Evolutionary conservation across 345 rosid species (phyloP).

Genomic region (Syzygium aromaticum): DNA sequence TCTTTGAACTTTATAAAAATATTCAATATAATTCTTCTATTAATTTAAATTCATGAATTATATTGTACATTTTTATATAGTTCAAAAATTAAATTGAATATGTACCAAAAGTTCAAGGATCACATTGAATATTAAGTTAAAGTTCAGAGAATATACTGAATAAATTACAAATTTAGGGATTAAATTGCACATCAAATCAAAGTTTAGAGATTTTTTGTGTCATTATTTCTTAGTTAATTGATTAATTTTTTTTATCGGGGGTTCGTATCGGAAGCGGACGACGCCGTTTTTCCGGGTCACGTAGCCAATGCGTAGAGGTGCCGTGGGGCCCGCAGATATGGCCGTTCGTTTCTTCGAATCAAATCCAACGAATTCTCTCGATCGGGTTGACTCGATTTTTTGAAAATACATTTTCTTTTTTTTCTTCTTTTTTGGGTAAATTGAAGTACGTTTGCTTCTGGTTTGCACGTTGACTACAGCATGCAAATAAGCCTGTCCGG

Average conservation of each 20-base stretch:
- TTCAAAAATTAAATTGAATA: too few relatives aligned
- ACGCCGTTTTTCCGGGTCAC: too few relatives aligned
- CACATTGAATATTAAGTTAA: too few relatives aligned
- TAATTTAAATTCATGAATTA: rapidly evolving
- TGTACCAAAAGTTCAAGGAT: too few relatives aligned
- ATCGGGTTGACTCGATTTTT: background rate
- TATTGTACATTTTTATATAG: too few relatives aligned
- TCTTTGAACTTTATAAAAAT: too few relatives aligned
- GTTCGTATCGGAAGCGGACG: background rate
- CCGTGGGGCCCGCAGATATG: background rate
- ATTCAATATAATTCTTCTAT: too few relatives aligned
- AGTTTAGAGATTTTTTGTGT: too few relatives aligned
- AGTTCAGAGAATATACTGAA: too few relatives aligned
- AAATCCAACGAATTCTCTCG: background rate
- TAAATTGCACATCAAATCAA: too few relatives aligned
- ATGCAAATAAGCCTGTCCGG: background rate
- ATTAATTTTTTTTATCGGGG: background rate
- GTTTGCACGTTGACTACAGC: background rate
- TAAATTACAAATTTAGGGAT: too few relatives aligned
- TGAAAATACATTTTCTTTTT: background rate
- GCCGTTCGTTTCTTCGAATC: background rate
- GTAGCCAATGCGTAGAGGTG: background rate
- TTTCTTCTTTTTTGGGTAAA: background rate
- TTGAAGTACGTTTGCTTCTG: background rate
- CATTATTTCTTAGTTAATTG: background rate